Evolutionary conservation across 2,329 filamentous ascomycete genomes (phyloP), one percentile per base, ranked within the genome.

Genomic region (Elsinoe perseae): DNA sequence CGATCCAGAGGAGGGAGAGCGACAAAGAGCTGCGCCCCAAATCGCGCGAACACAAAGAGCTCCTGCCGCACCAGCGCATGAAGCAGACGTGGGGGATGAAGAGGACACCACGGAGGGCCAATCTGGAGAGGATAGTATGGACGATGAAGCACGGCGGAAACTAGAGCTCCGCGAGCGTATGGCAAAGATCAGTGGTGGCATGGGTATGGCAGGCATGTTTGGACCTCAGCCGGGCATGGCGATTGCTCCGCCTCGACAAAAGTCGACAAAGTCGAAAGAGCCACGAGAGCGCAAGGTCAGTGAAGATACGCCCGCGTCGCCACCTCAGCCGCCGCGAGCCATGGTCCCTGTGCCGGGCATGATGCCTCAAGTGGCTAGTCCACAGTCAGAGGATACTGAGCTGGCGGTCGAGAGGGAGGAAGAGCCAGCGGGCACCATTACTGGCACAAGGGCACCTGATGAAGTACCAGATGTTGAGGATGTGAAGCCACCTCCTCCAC

Each of bases 181-280:
- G 89, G 93, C 93, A 44, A 96, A 95, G 73, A 93, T 98, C 86
- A 95, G 92, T 63, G 92, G 92, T 56, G 92, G 92, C 20, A 95
- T 95, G 89, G 89, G 89, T 46, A 95, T 97, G 86, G 84, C 89
- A 68, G 89, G 89, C 64, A 93, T 97, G 84, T 95, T 95, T 69
- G 89, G 88, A 16, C 80, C 81, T 18, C 82, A 84, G 32, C 81
- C 80, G 34, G 83, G 82, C 58, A 81, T 89, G 68, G 80, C 84
- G 14, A 79, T 86, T 73, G 67, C 70, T 43, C 68, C 74, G 50
- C 75, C 76, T 61, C 82, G 80, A 65, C 74, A 77, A 34, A 78
- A 76, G 64, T 62, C 76, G 27, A 62, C 71, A 34, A 65, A 61
- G 43, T 57, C 62, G 2, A 43, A 61, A 60, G 67, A 69, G 40